Conservation (phyloP, 2,329 filamentous ascomycete genomes). For the Fusarium verticillioides region DNA sequence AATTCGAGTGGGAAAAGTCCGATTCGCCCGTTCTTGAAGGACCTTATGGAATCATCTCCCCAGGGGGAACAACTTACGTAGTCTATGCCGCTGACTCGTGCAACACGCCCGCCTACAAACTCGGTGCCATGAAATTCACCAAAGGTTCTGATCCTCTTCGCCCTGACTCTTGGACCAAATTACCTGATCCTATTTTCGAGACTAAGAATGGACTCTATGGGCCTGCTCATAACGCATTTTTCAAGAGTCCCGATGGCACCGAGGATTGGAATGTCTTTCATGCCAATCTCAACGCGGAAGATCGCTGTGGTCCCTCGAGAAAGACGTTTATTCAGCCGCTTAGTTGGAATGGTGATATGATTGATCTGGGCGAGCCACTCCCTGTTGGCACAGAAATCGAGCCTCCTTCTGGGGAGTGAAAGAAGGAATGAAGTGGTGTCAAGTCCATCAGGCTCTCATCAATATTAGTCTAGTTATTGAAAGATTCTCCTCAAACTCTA, state of each 20-base stretch:
- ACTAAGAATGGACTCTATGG: neutral
- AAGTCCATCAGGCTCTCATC: neutral
- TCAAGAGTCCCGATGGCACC: neutral
- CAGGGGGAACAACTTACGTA: neutral
- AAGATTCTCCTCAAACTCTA: neutral
- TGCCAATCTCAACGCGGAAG: neutral
- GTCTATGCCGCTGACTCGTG: neutral
- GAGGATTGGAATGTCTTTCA: neutral
- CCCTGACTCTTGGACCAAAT: neutral
- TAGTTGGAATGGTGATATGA: neutral
- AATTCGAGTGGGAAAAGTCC: neutral
- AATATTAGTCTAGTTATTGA: fast-evolving
- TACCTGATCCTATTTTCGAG: neutral
- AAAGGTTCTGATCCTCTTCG: neutral
- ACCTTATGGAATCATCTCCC: neutral
- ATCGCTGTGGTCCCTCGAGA: neutral
- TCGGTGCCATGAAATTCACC: neutral
- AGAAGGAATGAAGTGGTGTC: too few relatives aligned
- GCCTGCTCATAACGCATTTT: neutral
- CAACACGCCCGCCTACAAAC: neutral
- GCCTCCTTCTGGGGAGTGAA: neutral
- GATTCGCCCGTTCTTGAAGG: neutral
- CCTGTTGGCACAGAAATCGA: neutral
- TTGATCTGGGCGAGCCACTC: neutral
- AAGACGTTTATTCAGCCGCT: neutral